A percentile compares a stretch with the other conserved stretches of the same genome.
Evolutionary conservation across 805 yeast species (phyloP).

Genomic region (Tetrapisispora pingtungensis): DNA sequence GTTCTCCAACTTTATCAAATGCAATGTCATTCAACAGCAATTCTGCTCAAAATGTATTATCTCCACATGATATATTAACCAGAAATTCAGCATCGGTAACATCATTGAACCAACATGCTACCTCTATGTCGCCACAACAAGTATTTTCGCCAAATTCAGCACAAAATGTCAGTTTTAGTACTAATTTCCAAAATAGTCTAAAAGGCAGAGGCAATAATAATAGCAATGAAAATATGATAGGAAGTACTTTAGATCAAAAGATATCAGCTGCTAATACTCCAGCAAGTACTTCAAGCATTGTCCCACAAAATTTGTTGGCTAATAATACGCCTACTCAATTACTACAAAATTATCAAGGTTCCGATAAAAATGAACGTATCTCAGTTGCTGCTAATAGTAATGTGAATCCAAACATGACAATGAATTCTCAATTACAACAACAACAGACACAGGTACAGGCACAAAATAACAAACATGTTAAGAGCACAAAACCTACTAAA

Average conservation of each 20-base stretch:
- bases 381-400: not conserved
- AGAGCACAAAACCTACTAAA: not conserved
- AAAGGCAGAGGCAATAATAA: not conserved
- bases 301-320: conserved; percentile 22
- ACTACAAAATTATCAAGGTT: not conserved
- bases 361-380: conserved; percentile 2
- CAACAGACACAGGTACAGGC: not conserved
- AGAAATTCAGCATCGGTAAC: conserved; percentile 14
- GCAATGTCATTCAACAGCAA: not conserved
- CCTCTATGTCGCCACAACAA: conserved; percentile 20
- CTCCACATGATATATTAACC: conserved; percentile 29
- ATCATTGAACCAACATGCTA: conserved; percentile 11
- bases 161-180: not conserved
- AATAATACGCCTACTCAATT: conserved; percentile 4
- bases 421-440: not conserved
- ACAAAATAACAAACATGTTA: not conserved
- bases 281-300: conserved; percentile 9
- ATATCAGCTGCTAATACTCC: conserved; percentile 6
- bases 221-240: not conserved
- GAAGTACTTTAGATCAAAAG: not conserved
- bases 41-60: conserved; percentile 6
- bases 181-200: not conserved
- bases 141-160: conserved; percentile 14
- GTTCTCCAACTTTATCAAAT: not conserved
- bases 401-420: not conserved